Evolutionary conservation across 495 filamentous ascomycete genomes (phyloP), one percentile per base, ranked within the genome.

Genomic region (Daldinia decipiens): DNA sequence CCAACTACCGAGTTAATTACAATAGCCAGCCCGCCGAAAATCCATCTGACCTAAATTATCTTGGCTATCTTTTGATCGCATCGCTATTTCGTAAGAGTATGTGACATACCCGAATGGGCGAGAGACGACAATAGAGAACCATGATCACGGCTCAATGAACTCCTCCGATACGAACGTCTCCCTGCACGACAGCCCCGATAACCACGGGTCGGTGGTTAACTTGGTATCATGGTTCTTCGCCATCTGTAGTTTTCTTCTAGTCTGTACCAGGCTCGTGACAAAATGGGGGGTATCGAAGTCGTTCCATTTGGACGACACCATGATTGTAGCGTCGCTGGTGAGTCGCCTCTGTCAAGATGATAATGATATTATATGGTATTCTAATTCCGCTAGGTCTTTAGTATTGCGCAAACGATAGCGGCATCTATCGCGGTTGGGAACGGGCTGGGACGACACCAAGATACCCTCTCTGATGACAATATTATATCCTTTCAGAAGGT

Each of bases 81-180:
- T 31, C 53, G 8, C 31, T 19, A 36, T 15, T 36, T 56, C 6
- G n/a, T 56, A 17, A 15, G 21, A 27, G 53, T 56, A 36, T 54
- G 51, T 54, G 15, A 54, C 15, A 54, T 54, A 7, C 51, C 24
- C 31, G 7, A 31, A 26, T 21, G 36, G 53, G 53, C 31, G 31
- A 56, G 31, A 36, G 29, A 56, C 53, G 31, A 36, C 31, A 36
- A 36, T 19, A 21, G 17, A 36, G 17, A 3, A 56, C 17, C 53
- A 56, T 56, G 53, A 34, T 56, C 29, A 56, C 3, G 29, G 53
- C 53, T 36, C 53, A 36, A 56, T 56, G 53, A 56, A 36, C 53
- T 56, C 53, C 29, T 56, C 31, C 53, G 31, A 56, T 17, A 56
- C 29, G 15, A 32, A 56, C 53, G 53, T 34, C 53, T 32, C 53